Conservation (phyloP, 495 filamentous ascomycete species). For the Penicillium cosmopolitanum region DNA sequence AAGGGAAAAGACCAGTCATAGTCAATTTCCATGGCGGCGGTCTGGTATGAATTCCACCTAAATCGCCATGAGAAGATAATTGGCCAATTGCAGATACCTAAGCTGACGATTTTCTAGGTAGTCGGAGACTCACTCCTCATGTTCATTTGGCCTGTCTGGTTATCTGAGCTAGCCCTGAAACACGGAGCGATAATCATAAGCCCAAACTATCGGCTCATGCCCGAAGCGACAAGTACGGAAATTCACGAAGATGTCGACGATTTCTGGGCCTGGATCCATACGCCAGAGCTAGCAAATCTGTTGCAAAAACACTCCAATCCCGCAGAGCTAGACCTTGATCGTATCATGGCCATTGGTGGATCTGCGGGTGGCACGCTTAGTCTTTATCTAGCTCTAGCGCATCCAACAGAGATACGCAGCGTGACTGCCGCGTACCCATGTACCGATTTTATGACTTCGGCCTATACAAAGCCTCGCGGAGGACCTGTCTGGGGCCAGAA, state of each 20-base stretch:
- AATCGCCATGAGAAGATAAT: neutral
- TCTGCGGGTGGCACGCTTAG: neutral
- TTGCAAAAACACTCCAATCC: neutral
- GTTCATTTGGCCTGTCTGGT: constrained; percentile 1
- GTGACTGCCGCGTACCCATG: neutral
- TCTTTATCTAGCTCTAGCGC: neutral
- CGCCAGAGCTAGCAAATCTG: neutral
- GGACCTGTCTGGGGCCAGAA: constrained; percentile 3
- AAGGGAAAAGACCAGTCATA: constrained; percentile 1
- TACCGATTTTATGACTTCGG: neutral
- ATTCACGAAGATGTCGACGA: neutral
- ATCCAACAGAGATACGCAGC: constrained; percentile 1
- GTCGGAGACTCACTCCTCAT: neutral
- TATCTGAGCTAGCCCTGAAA: neutral
- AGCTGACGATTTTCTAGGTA: neutral
- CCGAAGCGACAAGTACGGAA: neutral
- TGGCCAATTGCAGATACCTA: neutral
- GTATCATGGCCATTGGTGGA: neutral
- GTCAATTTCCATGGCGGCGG: neutral
- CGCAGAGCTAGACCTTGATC: neutral
- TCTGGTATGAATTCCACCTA: neutral
- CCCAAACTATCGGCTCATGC: neutral
- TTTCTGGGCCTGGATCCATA: neutral
- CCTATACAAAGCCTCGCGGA: neutral
- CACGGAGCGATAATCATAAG: neutral